Evolutionary conservation across 805 yeast species (phyloP), one percentile per base, ranked within the genome.

Genomic region (Yarrowia keelungensis): DNA sequence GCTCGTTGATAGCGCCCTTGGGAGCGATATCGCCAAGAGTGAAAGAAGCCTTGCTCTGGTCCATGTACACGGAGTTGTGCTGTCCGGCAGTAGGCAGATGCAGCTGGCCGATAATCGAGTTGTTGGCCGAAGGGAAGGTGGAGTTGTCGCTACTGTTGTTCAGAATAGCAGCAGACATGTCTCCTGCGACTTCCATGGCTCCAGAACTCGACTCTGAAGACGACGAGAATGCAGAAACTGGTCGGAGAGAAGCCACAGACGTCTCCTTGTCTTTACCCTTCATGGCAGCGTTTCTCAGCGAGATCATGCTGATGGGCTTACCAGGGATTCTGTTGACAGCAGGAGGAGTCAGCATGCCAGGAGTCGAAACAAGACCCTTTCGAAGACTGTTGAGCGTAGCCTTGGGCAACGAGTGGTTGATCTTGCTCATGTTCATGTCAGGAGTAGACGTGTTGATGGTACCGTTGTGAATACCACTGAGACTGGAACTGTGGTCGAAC

Each of bases 41-140:
- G 51, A 45, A 51, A 35, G 43, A 49, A 7, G 67, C 43, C 42
- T 42, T 26, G 16, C 62, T 49, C 59, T 49, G 67, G 61, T 64
- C 47, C 47, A 49, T 64, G 47, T 62, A 62, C 41, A 62, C 67
- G n/a, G 67, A 62, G 39, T 47, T 47, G 47, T 62, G 56, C 38
- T 47, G 56, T 5, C 67, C 67, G 16, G 36, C 39, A 2, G 67
- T 19, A 11, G 67, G 67, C 2, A 62, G 26, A 9, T 62, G 67
- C 32, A 47, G 47, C 26, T 62, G 39, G 8, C 67, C 67, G 9
- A 62, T 22, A 26, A 49, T 49, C 38, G 67, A 62, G 54, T 62
- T 49, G 39, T 62, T 36, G 8, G 16, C 35, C 7, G 65, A 56
- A 2, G 62, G 51, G 16, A 43, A 42, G 4, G 49, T 43, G 5